Percentiles rank a stretch among this genome's conserved stretches.
Evolutionary conservation across 805 yeast genomes (phyloP).

Genomic region (Zygosaccharomyces lentus): DNA sequence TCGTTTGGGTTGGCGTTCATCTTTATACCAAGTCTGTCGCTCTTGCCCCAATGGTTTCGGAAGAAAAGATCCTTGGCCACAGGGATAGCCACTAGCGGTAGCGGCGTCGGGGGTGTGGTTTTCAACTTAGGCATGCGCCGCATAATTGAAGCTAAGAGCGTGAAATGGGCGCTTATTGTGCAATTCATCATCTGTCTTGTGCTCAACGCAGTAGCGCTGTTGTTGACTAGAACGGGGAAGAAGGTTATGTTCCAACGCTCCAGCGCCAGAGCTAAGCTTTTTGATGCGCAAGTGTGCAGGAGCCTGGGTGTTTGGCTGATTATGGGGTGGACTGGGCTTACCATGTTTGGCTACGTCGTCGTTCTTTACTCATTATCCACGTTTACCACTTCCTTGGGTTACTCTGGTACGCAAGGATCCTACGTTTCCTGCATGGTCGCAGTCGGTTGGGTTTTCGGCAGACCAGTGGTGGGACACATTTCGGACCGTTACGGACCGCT

Average conservation of each 20-base stretch:
- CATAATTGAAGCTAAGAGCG: conserved; percentile 31
- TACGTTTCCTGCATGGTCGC: conserved; percentile 57
- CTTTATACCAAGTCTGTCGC: conserved; percentile 43
- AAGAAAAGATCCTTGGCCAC: conserved; percentile 43
- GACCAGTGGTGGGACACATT: conserved; percentile 52
- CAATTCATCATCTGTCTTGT: conserved; percentile 37
- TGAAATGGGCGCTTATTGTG: conserved; percentile 37
- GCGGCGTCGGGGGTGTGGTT: conserved; percentile 44
- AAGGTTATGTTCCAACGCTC: conserved; percentile 7
- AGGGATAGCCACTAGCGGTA: conserved; percentile 39
- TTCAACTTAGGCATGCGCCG: conserved; percentile 38
- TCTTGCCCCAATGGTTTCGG: conserved; percentile 56
- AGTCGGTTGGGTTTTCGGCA: conserved; percentile 50
- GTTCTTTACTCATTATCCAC: conserved; percentile 56
- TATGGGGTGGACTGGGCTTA: conserved; percentile 41
- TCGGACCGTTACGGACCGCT: conserved; percentile 51
- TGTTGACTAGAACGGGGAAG: conserved; percentile 39
- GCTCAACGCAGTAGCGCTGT: conserved; percentile 30
- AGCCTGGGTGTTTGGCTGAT: conserved; percentile 43
- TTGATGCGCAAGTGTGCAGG: conserved; percentile 40
- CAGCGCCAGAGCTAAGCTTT: conserved; percentile 31
- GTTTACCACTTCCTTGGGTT: conserved; percentile 58
- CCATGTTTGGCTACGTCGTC: conserved; percentile 58
- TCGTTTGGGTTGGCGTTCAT: conserved; percentile 51
- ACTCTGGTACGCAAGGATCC: conserved; percentile 50